Conservation (phyloP, 768 basidiomycete species). For the Russula vinacea region DNA sequence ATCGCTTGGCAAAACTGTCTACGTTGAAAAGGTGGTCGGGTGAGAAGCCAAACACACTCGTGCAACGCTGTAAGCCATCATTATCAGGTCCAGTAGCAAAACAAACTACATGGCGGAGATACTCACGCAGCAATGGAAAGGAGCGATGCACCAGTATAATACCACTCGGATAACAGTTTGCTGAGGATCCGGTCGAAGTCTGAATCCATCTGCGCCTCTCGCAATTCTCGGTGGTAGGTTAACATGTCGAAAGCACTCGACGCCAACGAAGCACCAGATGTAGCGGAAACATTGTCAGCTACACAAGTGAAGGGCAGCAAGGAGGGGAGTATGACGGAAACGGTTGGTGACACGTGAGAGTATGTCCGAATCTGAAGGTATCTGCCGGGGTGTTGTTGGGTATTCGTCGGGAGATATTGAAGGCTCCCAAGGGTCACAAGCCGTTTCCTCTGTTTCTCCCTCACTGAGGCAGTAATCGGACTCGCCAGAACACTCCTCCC, state of each 20-base stretch:
- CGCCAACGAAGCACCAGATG: constrained; percentile 33
- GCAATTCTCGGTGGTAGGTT: constrained; percentile 56
- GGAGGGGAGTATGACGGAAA: constrained; percentile 27
- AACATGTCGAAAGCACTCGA: constrained; percentile 49
- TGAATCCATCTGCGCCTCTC: constrained; percentile 44
- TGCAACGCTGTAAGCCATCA: constrained; percentile 39
- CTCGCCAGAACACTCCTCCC: constrained; percentile 33
- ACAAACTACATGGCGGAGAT: not conserved
- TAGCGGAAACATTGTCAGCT: constrained; percentile 40
- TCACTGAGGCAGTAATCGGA: constrained; percentile 42
- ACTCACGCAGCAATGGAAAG: constrained; percentile 58
- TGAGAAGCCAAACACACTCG: constrained; percentile 60
- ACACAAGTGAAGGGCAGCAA: constrained; percentile 20
- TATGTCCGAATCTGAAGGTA: constrained; percentile 26
- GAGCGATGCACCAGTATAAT: constrained; percentile 60
- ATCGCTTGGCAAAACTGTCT: constrained; percentile 44
- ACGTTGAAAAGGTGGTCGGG: constrained; percentile 51
- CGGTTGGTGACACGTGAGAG: not conserved
- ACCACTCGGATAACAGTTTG: constrained; percentile 60
- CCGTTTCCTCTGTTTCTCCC: constrained; percentile 31
- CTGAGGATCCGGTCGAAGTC: constrained; percentile 51
- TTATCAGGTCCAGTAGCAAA: constrained; percentile 10
- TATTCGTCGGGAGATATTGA: constrained; percentile 18
- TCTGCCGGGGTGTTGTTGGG: not conserved
- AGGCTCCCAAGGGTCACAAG: constrained; percentile 18